Evolutionary conservation across 1,284 basidiomycete species (phyloP), one percentile per base, ranked within the genome.

Genomic region (Cronartium quercuum): DNA sequence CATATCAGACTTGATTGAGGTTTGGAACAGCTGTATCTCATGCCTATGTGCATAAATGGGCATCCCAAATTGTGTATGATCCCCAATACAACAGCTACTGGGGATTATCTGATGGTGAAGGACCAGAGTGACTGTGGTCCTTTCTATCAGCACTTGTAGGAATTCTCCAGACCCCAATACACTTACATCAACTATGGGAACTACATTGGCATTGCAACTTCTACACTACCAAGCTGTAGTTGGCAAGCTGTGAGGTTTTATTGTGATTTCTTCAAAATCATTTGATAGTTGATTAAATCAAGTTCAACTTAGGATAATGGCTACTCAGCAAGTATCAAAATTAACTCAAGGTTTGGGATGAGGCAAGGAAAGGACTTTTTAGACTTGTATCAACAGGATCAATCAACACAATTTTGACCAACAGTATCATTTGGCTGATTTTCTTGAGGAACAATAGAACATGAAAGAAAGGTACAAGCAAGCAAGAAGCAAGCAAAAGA

Each of bases 21-120:
- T 74, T 74, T 57, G 71, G 63, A 4, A 73, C 69, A 9, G 57
- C 62, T 10, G 58, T 68, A 10, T 73, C 67, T 38, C 69, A 73
- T 73, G 69, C 69, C 15, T 73, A 61, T 73, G 69, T 73, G 6
- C 69, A 73, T 67, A 21, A 67, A 38, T 74, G 71, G 71, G 29
- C 41, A 3, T 74, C 66, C 34, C 66, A 74, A 13, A 61, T 58
- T 2, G 21, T 44, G 12, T 74, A 67, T 5, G 44, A 74, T 40
- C 71, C 71, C 0, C 4, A 64, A 15, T 67, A 35, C 44, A 60
- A 60, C 55, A 2, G 4, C 0, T 9, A 68, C 34, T 68, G 64
- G 64, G 71, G 71, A 5, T 29, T 68, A 15, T 55, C 71, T 55
- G 68, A 74, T 69, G 71, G 71, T 1, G 64, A 74, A 35, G 71